Base-by-base conservation (phyloP, 1,139 yeast genomes). In the Kurtzmaniella quercitrusa region DNA sequence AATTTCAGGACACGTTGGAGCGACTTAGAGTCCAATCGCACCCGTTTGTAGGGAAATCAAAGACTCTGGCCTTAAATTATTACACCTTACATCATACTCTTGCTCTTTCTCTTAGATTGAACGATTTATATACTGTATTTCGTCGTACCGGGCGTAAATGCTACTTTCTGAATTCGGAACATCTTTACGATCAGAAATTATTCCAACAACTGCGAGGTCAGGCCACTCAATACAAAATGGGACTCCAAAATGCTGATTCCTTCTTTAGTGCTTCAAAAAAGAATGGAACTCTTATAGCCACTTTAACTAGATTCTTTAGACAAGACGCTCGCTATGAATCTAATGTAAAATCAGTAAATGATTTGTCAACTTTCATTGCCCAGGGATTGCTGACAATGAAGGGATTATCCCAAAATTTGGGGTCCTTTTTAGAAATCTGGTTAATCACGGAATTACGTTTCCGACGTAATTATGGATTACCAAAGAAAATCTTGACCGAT, bases 271-370 rank as follows among this genome's bases (percentile, higher is more conserved):
- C 68, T 4, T 58, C 77, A 12, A 78, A 68, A 51, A 79, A 75
- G 49, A 81, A 78, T 51, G 80, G 80, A 11, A 66, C 76, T 15
- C 55, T 81, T 19, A 61, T 79, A 34, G 79, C 83, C 8, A 69
- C 71, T 7, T 63, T 80, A 34, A 66, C 81, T 0, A 66, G 78
- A 45, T 68, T 75, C 34, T 63, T 81, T 2, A 64, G 82, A 39
- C 73, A 73, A 48, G 74, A 72, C 38, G 60, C 79, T 1, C 48
- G 48, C 21, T 65, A 65, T 50, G 68, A 63, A 25, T 60, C 66
- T 8, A 66, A 65, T 42, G 54, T 66, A 3, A 70, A 72, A 41
- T 65, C 58, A 39, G 56, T 75, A 4, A 48, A 56, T 14, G 82
- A 77, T 41, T 65, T 77, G 41, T 57, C 57, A 17, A 69, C 66